Evolutionary conservation across 352 stramenopile genomes (phyloP), one percentile per base, ranked within the genome.

Genomic region (Paralagenidium karlingii): DNA sequence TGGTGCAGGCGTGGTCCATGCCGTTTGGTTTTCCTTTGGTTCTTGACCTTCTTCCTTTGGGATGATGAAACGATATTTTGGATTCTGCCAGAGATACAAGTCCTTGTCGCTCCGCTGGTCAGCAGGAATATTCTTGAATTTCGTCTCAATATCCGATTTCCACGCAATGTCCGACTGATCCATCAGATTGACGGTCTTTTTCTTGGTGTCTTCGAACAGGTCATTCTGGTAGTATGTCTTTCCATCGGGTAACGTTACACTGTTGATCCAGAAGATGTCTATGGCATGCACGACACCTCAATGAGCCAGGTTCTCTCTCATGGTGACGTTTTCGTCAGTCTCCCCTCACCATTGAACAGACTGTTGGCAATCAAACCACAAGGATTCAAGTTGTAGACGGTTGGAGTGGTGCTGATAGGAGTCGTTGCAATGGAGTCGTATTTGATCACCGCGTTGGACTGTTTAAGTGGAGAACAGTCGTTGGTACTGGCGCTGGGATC

Each of bases 321-420:
- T 41, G 3, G 18, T 51, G 12, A 34, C 29, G 13, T 38, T 11
- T 9, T 52, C 45, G n/a, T 1, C n/a, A n/a, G n/a, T n/a, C n/a
- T n/a, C n/a, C n/a, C n/a, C 51, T 24, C 38, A 75, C 95, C 96
- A 58, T 99, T 99, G 70, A 99, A 99, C 12, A 98, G 65, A 39
- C 90, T 98, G 63, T 99, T 98, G 37, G 95, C 94, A 56, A 99
- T 98, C 16, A 99, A 68, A 12, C 96, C 96, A 61, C 96, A 99
- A 13, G 96, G 96, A 67, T 98, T 98, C 15, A 99, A 75, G 12
- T 22, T 56, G 53, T 83, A 87, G 7, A 58, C 46, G 30, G 80
- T 50, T 8, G 64, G 24, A 5, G 70, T 90, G 5, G 40, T 12
- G 24, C 40, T 47, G 3, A 36, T 16, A 16, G 30, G 30, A 36